Conservation (phyloP, 768 basidiomycete genomes). For the Suillus cothurnatus region DNA sequence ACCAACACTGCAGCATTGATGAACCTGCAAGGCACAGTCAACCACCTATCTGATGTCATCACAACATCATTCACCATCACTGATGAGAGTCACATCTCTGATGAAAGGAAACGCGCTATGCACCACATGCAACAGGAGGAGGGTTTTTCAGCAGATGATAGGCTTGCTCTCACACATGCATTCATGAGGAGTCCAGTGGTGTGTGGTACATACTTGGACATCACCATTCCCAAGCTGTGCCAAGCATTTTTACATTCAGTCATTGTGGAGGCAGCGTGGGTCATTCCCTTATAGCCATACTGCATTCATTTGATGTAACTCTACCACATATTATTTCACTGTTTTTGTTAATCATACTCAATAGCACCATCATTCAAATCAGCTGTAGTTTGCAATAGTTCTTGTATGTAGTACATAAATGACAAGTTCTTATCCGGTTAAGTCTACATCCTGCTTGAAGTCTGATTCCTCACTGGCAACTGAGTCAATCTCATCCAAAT, state of each 20-base stretch:
- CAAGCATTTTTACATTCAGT: not conserved
- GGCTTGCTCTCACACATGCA: not conserved
- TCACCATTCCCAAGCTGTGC: not conserved
- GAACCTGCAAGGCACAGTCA: not conserved
- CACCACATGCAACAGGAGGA: not conserved
- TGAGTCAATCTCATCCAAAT: not conserved
- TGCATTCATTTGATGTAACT: not conserved
- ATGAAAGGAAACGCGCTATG: not conserved
- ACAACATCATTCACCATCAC: not conserved
- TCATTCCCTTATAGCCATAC: not conserved
- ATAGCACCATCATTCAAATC: not conserved
- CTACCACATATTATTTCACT: not conserved
- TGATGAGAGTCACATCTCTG: not conserved
- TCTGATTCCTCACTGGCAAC: not conserved
- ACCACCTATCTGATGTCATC: not conserved
- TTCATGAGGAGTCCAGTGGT: not conserved
- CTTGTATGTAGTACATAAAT: not conserved
- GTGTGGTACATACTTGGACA: not conserved
- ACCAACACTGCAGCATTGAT: not conserved
- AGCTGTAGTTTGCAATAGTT: not conserved
- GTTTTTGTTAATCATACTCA: not conserved
- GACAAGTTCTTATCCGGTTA: not conserved
- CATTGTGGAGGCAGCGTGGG: not conserved
- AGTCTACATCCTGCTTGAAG: not conserved
- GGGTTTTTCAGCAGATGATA: not conserved